These are phyloP conservation scores for Gloeopeniophorella convolvens DNA, from an alignment of 768 basidiomycete genomes.

Conservation along the genomic window DNA sequence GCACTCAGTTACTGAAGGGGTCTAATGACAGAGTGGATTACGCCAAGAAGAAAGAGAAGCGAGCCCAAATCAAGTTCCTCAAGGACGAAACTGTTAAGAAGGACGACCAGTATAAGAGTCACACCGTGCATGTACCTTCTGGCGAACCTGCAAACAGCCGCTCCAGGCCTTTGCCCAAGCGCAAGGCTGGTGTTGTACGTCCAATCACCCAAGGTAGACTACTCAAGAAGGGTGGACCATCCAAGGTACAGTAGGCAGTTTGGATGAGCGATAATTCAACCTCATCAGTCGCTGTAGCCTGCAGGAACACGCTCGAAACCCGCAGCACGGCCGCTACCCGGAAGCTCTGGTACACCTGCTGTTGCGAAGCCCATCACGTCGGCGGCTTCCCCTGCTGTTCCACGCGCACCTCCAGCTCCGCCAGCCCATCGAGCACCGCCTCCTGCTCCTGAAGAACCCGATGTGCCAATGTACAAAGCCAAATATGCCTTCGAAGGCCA, in stretches of 20 bases:
- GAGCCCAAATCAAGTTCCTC: slow-evolving; percentile 74
- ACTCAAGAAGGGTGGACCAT: slow-evolving; percentile 69
- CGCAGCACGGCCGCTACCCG: slow-evolving; percentile 56
- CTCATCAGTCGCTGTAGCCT: slow-evolving; percentile 17
- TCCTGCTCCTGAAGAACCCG: slow-evolving; percentile 49
- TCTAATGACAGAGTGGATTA: slow-evolving; percentile 67
- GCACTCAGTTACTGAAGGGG: background rate
- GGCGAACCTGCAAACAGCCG: slow-evolving; percentile 80
- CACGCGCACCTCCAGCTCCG: slow-evolving; percentile 40
- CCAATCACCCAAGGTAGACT: slow-evolving; percentile 85
- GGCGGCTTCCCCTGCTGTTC: slow-evolving; percentile 33
- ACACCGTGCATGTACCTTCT: slow-evolving; percentile 78
- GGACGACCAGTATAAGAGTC: slow-evolving; percentile 90
- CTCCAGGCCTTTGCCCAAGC: slow-evolving; percentile 78
- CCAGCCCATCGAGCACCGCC: slow-evolving; percentile 45
- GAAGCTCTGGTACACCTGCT: slow-evolving; percentile 39
- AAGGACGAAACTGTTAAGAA: slow-evolving; percentile 81
- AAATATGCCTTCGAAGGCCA: slow-evolving; percentile 93
- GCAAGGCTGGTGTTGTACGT: slow-evolving; percentile 79
- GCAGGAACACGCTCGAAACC: slow-evolving; percentile 41
- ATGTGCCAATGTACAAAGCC: slow-evolving; percentile 72
- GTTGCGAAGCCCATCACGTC: slow-evolving; percentile 30
- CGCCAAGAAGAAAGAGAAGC: slow-evolving; percentile 96
- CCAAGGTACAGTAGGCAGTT: slow-evolving; percentile 31
- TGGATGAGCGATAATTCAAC: background rate